phyloP scores from a whole-genome alignment of 2,329 filamentous ascomycete genomes.

The Claviceps monticola region DNA sequence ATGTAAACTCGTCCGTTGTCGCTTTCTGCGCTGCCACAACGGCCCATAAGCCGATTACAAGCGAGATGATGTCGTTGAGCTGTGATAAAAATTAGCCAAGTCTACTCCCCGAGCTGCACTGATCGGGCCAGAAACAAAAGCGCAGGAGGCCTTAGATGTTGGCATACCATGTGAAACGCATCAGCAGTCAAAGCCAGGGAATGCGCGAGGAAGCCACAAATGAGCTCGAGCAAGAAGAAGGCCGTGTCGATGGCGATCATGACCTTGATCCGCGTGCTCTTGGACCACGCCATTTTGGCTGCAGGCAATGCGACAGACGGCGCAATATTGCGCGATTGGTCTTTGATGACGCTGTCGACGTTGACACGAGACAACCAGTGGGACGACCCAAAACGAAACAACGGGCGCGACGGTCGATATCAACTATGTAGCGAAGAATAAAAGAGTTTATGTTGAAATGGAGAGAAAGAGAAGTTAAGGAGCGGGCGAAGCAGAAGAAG shows the following conservation, averaged over 20 bases:
- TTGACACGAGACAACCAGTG: neutral
- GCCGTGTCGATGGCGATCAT: conserved; percentile 79
- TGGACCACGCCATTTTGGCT: conserved; percentile 67
- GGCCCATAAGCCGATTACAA: conserved; percentile 88
- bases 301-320: neutral
- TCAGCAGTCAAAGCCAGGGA: conserved; percentile 91
- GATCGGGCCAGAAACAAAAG: neutral
- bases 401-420: neutral
- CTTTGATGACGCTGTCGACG: neutral
- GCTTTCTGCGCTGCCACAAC: conserved; percentile 77
- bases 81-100: conserved; percentile 19
- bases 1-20: conserved; percentile 85
- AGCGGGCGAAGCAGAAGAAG: too few species aligned
- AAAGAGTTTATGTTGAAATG: too few species aligned
- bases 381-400: neutral
- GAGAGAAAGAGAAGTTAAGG: too few species aligned
- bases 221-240: conserved; percentile 85
- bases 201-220: conserved; percentile 72
- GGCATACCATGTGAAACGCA: conserved; percentile 84
- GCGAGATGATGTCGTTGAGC: conserved; percentile 94
- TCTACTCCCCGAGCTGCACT: neutral
- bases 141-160: neutral
- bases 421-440: neutral
- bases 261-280: conserved; percentile 81
- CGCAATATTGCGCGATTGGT: neutral